A percentile compares a stretch with the other conserved stretches of the same genome.
Conservation (phyloP, 306 rosid species). For the Inga leiocalycina region DNA sequence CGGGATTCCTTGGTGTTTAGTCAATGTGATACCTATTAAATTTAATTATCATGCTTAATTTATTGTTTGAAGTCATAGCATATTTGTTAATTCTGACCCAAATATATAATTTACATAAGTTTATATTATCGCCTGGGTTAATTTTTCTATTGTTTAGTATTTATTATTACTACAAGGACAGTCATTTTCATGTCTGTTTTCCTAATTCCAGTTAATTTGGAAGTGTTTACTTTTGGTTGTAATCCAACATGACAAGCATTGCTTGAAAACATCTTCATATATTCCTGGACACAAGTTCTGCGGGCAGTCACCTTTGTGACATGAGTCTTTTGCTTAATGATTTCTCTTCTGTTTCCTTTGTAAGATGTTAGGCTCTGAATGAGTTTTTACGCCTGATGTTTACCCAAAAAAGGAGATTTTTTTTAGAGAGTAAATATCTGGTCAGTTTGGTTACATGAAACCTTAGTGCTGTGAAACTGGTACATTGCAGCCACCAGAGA, state of each 20-base stretch:
- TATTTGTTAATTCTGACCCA: constrained; percentile 11
- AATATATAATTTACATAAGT: constrained; percentile 1
- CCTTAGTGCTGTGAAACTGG: constrained; percentile 17
- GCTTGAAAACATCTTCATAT: constrained; percentile 6
- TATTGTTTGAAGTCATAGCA: constrained; percentile 8
- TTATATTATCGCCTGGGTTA: background rate
- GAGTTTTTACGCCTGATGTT: background rate
- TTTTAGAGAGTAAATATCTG: constrained; percentile 1
- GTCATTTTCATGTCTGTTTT: constrained; percentile 1
- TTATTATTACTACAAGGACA: background rate
- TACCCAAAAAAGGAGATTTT: background rate
- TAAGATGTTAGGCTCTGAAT: background rate
- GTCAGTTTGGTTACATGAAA: constrained; percentile 13
- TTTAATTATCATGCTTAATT: background rate
- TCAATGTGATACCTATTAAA: background rate
- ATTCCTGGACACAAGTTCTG: background rate
- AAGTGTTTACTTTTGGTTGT: constrained; percentile 2
- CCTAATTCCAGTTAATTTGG: constrained; percentile 11
- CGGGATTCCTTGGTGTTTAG: constrained; percentile 7
- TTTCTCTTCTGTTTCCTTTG: background rate
- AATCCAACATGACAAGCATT: background rate
- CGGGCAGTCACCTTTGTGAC: background rate
- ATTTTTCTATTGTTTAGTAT: background rate
- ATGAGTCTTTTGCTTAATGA: background rate
- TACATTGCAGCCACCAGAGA: background rate